Percentiles rank a stretch among this genome's conserved stretches.
Evolutionary conservation across 345 rosid genomes (phyloP).

Genomic region (Eucalyptus cladocalyx): DNA sequence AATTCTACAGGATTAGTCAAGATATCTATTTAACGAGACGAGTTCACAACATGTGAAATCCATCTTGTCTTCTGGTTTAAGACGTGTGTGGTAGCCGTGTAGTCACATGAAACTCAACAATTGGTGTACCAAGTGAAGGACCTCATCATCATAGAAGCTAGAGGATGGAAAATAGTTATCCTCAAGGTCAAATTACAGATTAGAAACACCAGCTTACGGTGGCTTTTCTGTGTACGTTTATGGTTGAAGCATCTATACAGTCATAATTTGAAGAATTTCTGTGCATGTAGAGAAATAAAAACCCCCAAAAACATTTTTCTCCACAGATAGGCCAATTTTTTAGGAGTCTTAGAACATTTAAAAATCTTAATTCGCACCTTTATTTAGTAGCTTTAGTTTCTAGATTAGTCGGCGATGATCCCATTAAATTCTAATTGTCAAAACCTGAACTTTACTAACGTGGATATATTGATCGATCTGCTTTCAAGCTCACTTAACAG

Average conservation of each 20-base stretch:
- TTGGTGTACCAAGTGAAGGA: neutral
- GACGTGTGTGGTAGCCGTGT: neutral
- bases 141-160: neutral
- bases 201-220: neutral
- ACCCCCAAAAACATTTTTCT: neutral
- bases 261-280: neutral
- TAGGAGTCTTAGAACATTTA: neutral
- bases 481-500: neutral
- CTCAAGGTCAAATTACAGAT: neutral
- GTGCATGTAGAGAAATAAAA: neutral
- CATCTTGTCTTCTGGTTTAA: neutral
- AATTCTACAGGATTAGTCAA: neutral
- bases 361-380: neutral
- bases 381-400: neutral
- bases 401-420: neutral
- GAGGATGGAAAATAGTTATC: neutral
- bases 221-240: neutral
- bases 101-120: neutral
- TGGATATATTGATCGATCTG: neutral
- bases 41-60: neutral
- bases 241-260: neutral
- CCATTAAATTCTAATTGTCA: neutral
- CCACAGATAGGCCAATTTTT: neutral
- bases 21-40: neutral
- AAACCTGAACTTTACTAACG: neutral